These are phyloP conservation scores for Saccharomycopsis hybrid DNA, from an alignment of 1,139 yeast species.

Conservation along the genomic window DNA sequence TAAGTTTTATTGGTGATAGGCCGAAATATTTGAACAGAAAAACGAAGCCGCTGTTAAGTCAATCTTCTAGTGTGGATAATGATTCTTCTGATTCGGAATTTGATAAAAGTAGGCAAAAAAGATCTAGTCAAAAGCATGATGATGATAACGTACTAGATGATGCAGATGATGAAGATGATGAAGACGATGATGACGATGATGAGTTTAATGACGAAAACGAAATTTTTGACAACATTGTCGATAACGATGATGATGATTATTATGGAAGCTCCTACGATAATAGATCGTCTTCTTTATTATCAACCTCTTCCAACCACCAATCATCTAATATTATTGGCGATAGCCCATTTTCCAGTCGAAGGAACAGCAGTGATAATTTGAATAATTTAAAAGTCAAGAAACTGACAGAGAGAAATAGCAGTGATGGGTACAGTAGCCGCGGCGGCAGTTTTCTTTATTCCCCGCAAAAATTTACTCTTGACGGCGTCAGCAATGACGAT, in stretches of 20 bases:
- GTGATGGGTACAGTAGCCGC: not conserved
- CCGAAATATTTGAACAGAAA: not conserved
- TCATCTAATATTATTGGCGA: not conserved
- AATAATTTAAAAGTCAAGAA: not conserved
- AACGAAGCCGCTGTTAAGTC: not conserved
- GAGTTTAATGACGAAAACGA: conserved; percentile 7
- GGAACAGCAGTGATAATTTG: not conserved
- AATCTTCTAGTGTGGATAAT: not conserved
- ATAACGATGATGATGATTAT: conserved; percentile 6
- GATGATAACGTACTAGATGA: not conserved
- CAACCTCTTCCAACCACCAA: not conserved
- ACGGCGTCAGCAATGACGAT: not conserved
- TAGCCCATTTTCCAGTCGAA: not conserved
- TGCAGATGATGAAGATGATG: conserved; percentile 10
- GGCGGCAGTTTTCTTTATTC: not conserved
- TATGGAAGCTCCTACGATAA: conserved; percentile 4
- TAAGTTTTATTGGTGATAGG: not conserved
- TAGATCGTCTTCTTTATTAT: conserved; percentile 1
- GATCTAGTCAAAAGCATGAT: not conserved
- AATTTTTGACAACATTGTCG: conserved; percentile 2
- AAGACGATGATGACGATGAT: conserved; percentile 10
- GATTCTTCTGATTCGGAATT: conserved; percentile 2
- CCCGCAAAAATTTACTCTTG: not conserved
- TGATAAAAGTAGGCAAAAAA: not conserved
- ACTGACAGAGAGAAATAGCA: not conserved